Evolutionary conservation across 2,329 filamentous ascomycete species (phyloP).

Genomic region (Aspergillus sojae): DNA sequence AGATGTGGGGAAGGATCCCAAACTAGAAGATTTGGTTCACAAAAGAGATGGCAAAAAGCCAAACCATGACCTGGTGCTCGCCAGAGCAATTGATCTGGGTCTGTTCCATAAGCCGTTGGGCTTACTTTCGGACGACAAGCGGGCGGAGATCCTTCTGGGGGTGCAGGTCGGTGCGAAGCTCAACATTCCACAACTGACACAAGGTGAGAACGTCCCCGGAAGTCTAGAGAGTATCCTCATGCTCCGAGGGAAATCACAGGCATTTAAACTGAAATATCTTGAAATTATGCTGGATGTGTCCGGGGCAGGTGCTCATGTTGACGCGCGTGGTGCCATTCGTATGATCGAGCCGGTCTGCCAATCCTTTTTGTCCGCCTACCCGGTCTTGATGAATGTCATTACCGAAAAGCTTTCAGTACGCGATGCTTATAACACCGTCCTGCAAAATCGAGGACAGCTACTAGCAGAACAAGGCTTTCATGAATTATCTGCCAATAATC

Average conservation of each 20-base stretch:
- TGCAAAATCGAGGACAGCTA: constrained; percentile 4
- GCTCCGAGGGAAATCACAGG: not conserved
- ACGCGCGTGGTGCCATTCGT: constrained; percentile 6
- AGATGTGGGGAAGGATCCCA: constrained; percentile 44
- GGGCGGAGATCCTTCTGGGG: not conserved
- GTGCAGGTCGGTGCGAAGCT: constrained; percentile 4
- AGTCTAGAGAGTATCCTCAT: constrained; percentile 1
- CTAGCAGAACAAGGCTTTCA: not conserved
- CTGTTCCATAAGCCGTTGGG: not conserved
- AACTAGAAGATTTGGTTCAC: not conserved
- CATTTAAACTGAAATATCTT: constrained; percentile 10
- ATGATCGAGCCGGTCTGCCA: constrained; percentile 13
- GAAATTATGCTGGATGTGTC: constrained; percentile 13
- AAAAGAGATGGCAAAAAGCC: not conserved
- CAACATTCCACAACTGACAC: constrained; percentile 11
- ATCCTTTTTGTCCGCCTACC: constrained; percentile 2
- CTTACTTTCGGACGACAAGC: not conserved
- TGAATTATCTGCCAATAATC: not conserved
- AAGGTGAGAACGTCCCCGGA: constrained; percentile 13
- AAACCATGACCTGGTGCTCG: constrained; percentile 1
- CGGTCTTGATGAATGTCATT: not conserved
- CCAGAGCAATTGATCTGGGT: not conserved
- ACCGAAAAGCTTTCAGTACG: not conserved
- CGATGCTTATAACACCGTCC: constrained; percentile 5
- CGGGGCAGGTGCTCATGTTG: constrained; percentile 6